Conservation (phyloP, 345 rosid species). For the Bruguiera gymnorhiza region DNA sequence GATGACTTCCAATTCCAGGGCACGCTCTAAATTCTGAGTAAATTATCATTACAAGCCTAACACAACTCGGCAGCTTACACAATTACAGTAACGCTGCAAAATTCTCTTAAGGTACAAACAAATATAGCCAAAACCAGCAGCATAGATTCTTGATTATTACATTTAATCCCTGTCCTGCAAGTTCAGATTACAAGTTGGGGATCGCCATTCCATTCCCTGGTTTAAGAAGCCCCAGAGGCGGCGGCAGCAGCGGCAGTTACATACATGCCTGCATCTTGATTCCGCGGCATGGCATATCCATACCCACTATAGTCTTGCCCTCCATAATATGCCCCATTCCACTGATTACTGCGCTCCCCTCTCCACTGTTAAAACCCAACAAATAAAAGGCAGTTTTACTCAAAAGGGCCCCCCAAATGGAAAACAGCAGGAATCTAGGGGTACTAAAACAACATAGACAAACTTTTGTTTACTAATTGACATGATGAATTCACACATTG, state of each 20-base stretch:
- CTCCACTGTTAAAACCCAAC: constrained; percentile 57
- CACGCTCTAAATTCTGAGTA: constrained; percentile 15
- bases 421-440: too few species aligned
- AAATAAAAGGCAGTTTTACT: neutral
- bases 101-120: constrained; percentile 24
- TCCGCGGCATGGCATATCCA: constrained; percentile 45
- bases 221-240: constrained; percentile 64
- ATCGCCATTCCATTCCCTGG: constrained; percentile 5
- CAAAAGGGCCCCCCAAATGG: neutral
- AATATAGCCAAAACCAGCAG: constrained; percentile 26
- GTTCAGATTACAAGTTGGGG: constrained; percentile 18
- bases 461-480: too few species aligned
- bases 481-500: too few species aligned
- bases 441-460: too few species aligned
- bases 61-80: constrained; percentile 20
- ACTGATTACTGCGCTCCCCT: constrained; percentile 58
- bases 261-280: constrained; percentile 51
- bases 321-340: constrained; percentile 73
- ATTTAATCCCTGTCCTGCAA: neutral
- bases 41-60: constrained; percentile 25
- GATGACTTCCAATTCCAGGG: constrained; percentile 7
- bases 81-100: constrained; percentile 31
- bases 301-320: constrained; percentile 63
- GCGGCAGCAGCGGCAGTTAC: constrained; percentile 55
- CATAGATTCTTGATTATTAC: neutral